Evolutionary conservation across 2,329 filamentous ascomycete genomes (phyloP).

Genomic region (Bipolaris bicolor): DNA sequence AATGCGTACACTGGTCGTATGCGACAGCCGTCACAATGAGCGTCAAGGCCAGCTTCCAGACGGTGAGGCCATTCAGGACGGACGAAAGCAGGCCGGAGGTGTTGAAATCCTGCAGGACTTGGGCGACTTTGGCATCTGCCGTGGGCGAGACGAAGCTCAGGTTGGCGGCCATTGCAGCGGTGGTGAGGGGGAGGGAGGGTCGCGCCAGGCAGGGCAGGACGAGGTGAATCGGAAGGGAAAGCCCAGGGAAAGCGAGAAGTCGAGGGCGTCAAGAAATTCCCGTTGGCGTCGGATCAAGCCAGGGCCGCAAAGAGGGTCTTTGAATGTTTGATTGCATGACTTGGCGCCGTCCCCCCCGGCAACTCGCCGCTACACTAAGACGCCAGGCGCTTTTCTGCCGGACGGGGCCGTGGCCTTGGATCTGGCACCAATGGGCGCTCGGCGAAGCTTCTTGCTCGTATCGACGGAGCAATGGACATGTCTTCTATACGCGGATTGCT

Average conservation of each 20-base stretch:
- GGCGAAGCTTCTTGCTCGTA: not conserved
- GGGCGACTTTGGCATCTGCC: conserved; percentile 47
- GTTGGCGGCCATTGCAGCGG: conserved; percentile 44
- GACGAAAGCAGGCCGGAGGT: conserved; percentile 39
- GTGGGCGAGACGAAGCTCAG: conserved; percentile 49
- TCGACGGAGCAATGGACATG: not conserved
- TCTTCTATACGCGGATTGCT: too few relatives aligned
- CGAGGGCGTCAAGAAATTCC: conserved; percentile 16
- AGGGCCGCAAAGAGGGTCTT: conserved; percentile 23
- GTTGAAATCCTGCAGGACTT: conserved; percentile 40
- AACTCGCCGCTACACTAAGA: not conserved
- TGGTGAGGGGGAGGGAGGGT: not conserved
- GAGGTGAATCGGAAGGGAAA: not conserved
- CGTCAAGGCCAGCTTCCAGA: conserved; percentile 57
- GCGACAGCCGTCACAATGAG: conserved; percentile 73
- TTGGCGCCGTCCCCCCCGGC: conserved; percentile 10
- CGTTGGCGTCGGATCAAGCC: conserved; percentile 2
- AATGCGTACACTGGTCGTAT: conserved; percentile 85
- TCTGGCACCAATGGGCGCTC: not conserved
- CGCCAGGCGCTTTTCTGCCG: too few relatives aligned
- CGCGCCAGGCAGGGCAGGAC: conserved; percentile 12
- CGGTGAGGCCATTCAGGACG: conserved; percentile 39
- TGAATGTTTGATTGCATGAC: conserved; percentile 21
- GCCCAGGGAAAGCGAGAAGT: conserved; percentile 6
- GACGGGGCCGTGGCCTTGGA: not conserved